Evolutionary conservation across 495 filamentous ascomycete species (phyloP).

Genomic region (Trichoderma gamsii): DNA sequence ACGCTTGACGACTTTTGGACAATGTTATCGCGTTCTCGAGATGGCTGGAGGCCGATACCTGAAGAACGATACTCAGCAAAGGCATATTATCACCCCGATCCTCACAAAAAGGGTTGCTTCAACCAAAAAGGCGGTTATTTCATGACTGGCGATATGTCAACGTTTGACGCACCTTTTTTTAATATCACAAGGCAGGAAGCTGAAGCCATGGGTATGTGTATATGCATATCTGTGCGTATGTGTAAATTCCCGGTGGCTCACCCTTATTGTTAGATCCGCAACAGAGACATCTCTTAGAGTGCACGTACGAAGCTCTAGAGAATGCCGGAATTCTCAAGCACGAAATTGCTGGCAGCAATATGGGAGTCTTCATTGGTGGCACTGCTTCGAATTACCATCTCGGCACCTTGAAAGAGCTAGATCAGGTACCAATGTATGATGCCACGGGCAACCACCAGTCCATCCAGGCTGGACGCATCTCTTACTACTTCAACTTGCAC

Average conservation of each 20-base stretch:
- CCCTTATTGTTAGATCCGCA: conserved; percentile 54
- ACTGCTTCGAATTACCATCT: conserved; percentile 74
- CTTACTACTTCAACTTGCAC: conserved; percentile 41
- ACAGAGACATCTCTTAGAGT: conserved; percentile 71
- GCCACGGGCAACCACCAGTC: conserved; percentile 23
- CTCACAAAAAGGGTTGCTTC: conserved; percentile 64
- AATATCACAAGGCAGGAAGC: conserved; percentile 69
- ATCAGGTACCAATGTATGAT: conserved; percentile 23
- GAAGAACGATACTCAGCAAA: conserved; percentile 62
- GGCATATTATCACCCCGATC: conserved; percentile 70
- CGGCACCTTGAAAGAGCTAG: conserved; percentile 21
- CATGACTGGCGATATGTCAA: conserved; percentile 61
- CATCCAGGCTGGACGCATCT: conserved; percentile 45
- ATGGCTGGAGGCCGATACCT: conserved; percentile 55
- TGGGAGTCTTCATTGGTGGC: conserved; percentile 81
- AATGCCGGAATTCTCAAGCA: conserved; percentile 81
- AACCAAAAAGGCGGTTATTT: conserved; percentile 76
- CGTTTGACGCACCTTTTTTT: conserved; percentile 84
- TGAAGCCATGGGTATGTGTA: conserved; percentile 49
- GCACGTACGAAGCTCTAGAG: conserved; percentile 80
- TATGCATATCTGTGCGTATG: neutral
- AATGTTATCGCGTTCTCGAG: conserved; percentile 53
- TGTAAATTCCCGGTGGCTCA: conserved; percentile 5
- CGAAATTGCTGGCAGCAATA: conserved; percentile 63
- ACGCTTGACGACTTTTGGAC: conserved; percentile 54